Conservation (phyloP, 2,329 filamentous ascomycete genomes). For the Pseudogymnoascus sp. region DNA sequence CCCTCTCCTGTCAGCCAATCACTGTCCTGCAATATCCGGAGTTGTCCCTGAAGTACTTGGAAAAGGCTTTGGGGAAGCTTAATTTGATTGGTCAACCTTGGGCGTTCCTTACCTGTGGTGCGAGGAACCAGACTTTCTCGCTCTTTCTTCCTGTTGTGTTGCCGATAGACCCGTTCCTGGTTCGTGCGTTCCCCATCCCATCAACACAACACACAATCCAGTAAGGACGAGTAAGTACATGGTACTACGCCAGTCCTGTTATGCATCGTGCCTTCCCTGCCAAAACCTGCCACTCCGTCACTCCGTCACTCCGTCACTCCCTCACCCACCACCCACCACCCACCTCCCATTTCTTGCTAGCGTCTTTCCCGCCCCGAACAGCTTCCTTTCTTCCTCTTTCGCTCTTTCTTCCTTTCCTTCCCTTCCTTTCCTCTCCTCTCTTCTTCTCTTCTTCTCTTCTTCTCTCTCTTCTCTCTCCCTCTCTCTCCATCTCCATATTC, state of each 20-base stretch:
- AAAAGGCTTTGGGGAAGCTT: neutral
- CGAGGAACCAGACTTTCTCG: neutral
- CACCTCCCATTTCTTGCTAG: neutral
- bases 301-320: neutral
- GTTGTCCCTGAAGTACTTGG: neutral
- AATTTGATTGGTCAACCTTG: neutral
- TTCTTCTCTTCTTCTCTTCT: neutral
- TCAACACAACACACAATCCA: neutral
- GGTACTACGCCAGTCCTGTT: neutral
- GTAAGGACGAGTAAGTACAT: too few relatives aligned
- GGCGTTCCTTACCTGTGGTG: too few relatives aligned
- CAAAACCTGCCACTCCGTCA: neutral
- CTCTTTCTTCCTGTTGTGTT: neutral
- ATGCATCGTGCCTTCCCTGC: slow-evolving; percentile 2
- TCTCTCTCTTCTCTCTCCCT: slow-evolving; percentile 1
- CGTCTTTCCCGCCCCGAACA: neutral
- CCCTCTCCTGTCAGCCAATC: neutral
- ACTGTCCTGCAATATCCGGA: neutral
- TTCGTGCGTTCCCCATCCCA: neutral
- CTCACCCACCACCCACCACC: neutral
- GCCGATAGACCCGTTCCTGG: neutral
- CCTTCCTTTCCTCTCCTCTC: neutral
- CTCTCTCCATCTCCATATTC: neutral
- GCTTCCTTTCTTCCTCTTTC: slow-evolving; percentile 6
- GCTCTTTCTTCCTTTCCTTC: neutral